Conservation (phyloP, 2,329 filamentous ascomycete genomes). For the Dissoconium aciculare region DNA sequence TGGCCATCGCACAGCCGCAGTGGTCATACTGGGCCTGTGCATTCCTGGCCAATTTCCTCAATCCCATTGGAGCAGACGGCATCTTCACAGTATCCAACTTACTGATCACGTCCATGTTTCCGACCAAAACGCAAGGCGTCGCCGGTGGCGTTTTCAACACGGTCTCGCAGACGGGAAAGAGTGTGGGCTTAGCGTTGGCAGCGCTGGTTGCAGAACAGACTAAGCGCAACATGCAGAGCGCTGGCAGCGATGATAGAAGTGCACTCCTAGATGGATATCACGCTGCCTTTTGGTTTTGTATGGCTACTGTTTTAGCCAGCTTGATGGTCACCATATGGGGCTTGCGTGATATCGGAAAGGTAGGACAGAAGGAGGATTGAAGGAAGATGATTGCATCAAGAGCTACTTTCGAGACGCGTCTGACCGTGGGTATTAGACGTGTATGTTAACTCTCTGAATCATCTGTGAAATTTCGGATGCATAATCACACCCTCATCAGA, state of each 20-base stretch:
- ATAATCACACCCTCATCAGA: too few species aligned
- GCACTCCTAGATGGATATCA: conserved; percentile 27
- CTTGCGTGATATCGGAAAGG: conserved; percentile 30
- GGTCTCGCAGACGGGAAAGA: conserved; percentile 29
- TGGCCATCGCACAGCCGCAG: conserved; percentile 31
- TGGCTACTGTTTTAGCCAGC: conserved; percentile 23
- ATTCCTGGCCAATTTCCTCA: conserved; percentile 31
- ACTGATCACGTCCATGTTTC: conserved; percentile 30
- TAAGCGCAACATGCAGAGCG: conserved; percentile 11
- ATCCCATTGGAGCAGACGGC: conserved; percentile 30
- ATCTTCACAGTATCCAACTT: conserved; percentile 32
- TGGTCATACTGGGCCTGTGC: conserved; percentile 34
- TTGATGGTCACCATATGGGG: conserved; percentile 25
- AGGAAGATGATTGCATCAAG: too few species aligned
- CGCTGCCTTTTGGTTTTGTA: conserved; percentile 31
- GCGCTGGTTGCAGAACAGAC: conserved; percentile 25
- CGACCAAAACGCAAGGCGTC: conserved; percentile 27
- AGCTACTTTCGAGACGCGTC: too few species aligned
- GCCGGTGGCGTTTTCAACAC: conserved; percentile 35
- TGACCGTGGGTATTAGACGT: too few species aligned
- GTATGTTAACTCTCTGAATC: too few species aligned
- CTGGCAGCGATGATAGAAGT: conserved; percentile 21
- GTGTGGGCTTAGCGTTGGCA: conserved; percentile 26
- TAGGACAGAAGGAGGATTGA: conserved; percentile 30
- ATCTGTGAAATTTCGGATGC: too few species aligned